Percentiles rank a stretch among this genome's conserved stretches.
phyloP scores from a whole-genome alignment of 148 eudicot species.

The Linanthus parryae region DNA sequence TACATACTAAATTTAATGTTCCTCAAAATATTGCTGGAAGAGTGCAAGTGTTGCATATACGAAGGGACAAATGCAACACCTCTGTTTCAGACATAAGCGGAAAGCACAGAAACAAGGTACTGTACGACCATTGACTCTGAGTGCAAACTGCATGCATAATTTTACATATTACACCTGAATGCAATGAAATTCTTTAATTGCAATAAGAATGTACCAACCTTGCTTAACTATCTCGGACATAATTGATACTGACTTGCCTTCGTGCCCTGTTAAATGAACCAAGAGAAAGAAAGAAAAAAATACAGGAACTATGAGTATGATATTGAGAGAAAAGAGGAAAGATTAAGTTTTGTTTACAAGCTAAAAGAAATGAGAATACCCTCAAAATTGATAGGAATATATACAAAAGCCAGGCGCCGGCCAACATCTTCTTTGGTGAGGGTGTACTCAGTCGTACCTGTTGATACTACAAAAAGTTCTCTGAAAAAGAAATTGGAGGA shows the following conservation, averaged over 20 bases:
- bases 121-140: too few species aligned
- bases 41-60: too few species aligned
- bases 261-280: slow-evolving; percentile 62
- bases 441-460: slow-evolving; percentile 70
- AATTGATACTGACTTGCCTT: slow-evolving; percentile 64
- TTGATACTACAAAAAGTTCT: slow-evolving; percentile 48
- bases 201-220: slow-evolving; percentile 37
- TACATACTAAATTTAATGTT: too few species aligned
- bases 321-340: neutral
- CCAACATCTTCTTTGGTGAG: slow-evolving; percentile 84
- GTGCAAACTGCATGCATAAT: too few species aligned
- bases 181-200: neutral
- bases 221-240: slow-evolving; percentile 61
- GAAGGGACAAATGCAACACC: too few species aligned
- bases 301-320: neutral
- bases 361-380: slow-evolving; percentile 33
- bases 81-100: too few species aligned
- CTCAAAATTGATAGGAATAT: slow-evolving; percentile 86
- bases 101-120: too few species aligned
- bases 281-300: neutral
- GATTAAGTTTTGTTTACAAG: neutral
- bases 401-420: slow-evolving; percentile 58
- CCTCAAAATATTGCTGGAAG: too few species aligned
- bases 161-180: too few species aligned
- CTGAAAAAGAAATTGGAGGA: slow-evolving; percentile 33